A percentile compares a stretch with the other conserved stretches of the same genome.
phyloP scores from a whole-genome alignment of 148 eudicot genomes.

The Diospyros kaki region DNA sequence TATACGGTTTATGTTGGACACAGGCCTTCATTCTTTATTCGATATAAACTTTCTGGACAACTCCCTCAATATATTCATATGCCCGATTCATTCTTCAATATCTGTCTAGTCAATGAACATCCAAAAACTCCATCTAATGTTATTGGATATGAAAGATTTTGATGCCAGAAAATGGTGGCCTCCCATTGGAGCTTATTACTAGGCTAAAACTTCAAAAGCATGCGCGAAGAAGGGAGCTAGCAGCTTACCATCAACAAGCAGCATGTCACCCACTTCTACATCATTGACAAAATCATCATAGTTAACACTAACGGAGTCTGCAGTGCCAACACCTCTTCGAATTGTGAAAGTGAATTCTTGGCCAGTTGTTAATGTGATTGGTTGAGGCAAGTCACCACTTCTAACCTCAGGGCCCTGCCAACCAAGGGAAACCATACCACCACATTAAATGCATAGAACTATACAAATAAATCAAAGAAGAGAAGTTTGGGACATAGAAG shows the following conservation, averaged over 20 bases:
- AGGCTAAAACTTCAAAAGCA: not conserved
- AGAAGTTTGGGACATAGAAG: not conserved
- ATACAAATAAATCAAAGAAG: not conserved
- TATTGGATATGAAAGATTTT: slow-evolving; percentile 4
- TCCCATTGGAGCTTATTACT: not conserved
- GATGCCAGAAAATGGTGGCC: not conserved
- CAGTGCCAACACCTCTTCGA: slow-evolving; percentile 85
- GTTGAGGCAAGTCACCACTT: slow-evolving; percentile 99
- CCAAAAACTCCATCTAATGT: not conserved
- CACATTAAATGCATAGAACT: not conserved
- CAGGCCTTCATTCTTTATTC: not conserved
- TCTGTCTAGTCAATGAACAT: not conserved
- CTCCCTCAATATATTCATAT: not conserved
- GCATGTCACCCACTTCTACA: slow-evolving; percentile 94
- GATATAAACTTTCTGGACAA: not conserved
- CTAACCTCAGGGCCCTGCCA: slow-evolving; percentile 97
- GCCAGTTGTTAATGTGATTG: slow-evolving; percentile 66
- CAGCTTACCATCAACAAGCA: slow-evolving; percentile 92
- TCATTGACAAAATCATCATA: slow-evolving; percentile 98
- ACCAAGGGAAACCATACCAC: not conserved
- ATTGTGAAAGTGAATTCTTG: slow-evolving; percentile 95
- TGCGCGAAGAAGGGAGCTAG: no score
- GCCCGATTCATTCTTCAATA: not conserved
- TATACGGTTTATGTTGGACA: not conserved
- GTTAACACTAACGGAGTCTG: slow-evolving; percentile 90